Base-by-base conservation (phyloP, 2,329 filamentous ascomycete genomes). In the Nemania diffusa region DNA sequence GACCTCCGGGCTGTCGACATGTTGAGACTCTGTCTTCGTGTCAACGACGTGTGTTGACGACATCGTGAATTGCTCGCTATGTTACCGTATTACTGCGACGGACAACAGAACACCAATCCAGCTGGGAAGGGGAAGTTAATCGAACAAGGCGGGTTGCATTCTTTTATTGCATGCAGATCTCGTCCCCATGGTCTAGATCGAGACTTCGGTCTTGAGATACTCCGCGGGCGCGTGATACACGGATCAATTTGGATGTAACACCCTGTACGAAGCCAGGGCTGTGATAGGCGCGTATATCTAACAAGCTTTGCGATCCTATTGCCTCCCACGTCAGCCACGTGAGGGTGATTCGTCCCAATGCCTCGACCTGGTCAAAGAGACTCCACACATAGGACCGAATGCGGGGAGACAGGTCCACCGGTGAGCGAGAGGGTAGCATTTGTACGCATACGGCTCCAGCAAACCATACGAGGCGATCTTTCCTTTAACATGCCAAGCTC, bases 31-130 rank as follows among this genome's bases (percentile, higher is more conserved):
- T 13, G 48, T 44, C 55, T 46, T 51, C 1, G 29, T 2, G 8
- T 51, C 44, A 6, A 17, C 61, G 11, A 17, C 60, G 11, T 57
- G 15, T 17, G 46, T 48, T 22, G 56, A 64, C 62, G 62, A 65
- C 62, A 65, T 65, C 29, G 32, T 65, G 62, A 61, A 61, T 20
- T 20, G n/a, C 29, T 51, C 50, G 24, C 62, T 22, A 48, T 56
- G 62, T 44, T 56, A 44, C 32, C 62, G 56, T 50, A 32, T 34
- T 48, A 5, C 42, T 60, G 50, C 7, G 50, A 50, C 60, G 40
- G 50, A 56, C 29, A 27, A 44, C 62, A 50, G 27, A 17, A 48
- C 62, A n/a, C 57, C 57, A 50, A 51, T 50, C 17, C 15, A 50
- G n/a, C 8, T 24, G 11, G n/a, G 42, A 17, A 17, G 17, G 20